Percentiles rank a stretch among this genome's conserved stretches.
Conservation (phyloP, 139 green algal genomes). For the Eudorina sp. region DNA sequence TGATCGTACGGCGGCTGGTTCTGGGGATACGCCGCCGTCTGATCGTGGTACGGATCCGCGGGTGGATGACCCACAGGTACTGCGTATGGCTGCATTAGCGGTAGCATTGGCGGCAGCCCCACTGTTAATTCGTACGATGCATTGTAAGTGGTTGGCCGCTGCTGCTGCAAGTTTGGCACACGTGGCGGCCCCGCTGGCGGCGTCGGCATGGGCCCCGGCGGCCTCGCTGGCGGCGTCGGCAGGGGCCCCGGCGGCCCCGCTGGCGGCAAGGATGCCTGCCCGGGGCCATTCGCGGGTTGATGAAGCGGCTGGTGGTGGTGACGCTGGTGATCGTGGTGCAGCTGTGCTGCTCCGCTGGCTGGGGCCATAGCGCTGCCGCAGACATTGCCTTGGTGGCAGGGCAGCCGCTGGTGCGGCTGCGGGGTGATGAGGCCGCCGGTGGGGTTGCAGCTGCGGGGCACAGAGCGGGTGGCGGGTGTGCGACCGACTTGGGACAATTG, state of each 20-base stretch:
- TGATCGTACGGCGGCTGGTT: no score
- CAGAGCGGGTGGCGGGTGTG: not conserved
- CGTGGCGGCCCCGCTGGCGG: not conserved
- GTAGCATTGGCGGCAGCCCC: no score
- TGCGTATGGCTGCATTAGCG: no score
- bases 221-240: no score
- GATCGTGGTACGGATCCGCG: no score
- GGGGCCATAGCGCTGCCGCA: not conserved
- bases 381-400: not conserved
- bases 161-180: not conserved
- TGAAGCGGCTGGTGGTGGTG: not conserved
- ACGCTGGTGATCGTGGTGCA: not conserved
- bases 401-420: conserved; percentile 4
- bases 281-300: no score
- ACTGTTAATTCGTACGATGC: no score
- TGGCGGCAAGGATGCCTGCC: no score
- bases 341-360: not conserved
- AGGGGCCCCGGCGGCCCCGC: no score
- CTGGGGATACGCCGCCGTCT: no score
- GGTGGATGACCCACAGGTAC: no score
- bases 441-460: conserved; percentile 4
- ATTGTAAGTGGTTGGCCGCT: no score
- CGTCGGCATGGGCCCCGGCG: not conserved
- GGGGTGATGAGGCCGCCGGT: conserved; percentile 21
- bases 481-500: not conserved